Conservation (phyloP, 495 filamentous ascomycete species). For the Annulohypoxylon stygium region DNA sequence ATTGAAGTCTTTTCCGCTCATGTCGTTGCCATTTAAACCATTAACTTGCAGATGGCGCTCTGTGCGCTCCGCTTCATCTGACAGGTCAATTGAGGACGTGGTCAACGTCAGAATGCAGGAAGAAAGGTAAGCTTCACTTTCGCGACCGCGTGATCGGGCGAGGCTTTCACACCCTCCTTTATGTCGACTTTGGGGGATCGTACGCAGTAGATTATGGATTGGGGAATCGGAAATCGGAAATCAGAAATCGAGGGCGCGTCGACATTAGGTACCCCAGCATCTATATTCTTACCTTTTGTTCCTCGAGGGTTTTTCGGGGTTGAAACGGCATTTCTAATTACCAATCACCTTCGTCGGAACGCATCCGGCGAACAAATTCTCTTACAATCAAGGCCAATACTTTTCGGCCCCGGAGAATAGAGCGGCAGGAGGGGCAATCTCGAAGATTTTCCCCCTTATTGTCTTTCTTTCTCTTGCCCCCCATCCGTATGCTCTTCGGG, state of each 20-base stretch:
- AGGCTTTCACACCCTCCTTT: slow-evolving; percentile 32
- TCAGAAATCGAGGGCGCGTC: background rate
- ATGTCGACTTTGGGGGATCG: slow-evolving; percentile 19
- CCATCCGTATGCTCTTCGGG: slow-evolving; percentile 13
- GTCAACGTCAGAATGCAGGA: slow-evolving; percentile 8
- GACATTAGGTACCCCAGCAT: slow-evolving; percentile 21
- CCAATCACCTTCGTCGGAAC: slow-evolving; percentile 29
- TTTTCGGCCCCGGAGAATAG: slow-evolving; percentile 21
- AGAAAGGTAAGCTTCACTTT: slow-evolving; percentile 43
- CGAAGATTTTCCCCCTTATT: slow-evolving; percentile 1
- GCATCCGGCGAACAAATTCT: slow-evolving; percentile 7
- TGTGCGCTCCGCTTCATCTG: slow-evolving; percentile 22
- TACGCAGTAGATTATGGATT: background rate
- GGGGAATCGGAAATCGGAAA: background rate
- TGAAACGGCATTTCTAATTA: slow-evolving; percentile 18
- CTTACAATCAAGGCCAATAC: slow-evolving; percentile 21
- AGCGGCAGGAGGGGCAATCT: background rate
- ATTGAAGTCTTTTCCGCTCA: slow-evolving; percentile 9
- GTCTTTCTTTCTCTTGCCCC: slow-evolving; percentile 5
- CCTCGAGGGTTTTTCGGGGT: slow-evolving; percentile 10
- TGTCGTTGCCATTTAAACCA: slow-evolving; percentile 16
- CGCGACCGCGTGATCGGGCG: background rate
- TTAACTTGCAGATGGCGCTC: background rate
- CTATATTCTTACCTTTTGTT: slow-evolving; percentile 12
- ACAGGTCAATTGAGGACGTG: slow-evolving; percentile 35